Base-by-base conservation (phyloP, 768 basidiomycete genomes). In the Boletus rubroflammeus region DNA sequence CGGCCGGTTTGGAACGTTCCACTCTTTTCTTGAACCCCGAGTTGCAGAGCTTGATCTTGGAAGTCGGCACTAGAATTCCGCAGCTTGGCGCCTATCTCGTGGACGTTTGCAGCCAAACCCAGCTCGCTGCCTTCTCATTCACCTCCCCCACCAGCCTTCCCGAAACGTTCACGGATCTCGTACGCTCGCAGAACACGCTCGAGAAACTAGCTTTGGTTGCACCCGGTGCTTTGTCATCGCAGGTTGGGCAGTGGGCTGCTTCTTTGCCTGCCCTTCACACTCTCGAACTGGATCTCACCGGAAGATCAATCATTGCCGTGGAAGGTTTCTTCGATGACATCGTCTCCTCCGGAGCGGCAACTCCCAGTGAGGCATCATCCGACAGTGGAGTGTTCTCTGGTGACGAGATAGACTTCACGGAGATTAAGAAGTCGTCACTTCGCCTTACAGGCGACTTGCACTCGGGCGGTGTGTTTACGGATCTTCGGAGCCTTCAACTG, bases 291-390 rank as follows among this genome's bases (percentile, higher is more conserved):
- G 89, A 91, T 65, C 77, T 91, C 25, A 82, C 86, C 0, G 85
- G 83, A 51, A 76, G 86, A 52, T 81, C 84, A 4, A 71, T 79
- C 50, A 82, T 82, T 29, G 84, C 85, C 0, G 84, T 90, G n/a
- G 86, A 89, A 70, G 85, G 85, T 19, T 91, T 91, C 70, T 91
- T 91, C 67, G 83, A 84, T 65, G 82, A 88, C 50, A 73, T 90
- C 58, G 72, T 74, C 57, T 76, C 79, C 39, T 88, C 88, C 1
- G 89, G 88, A n/a, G 76, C 76, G 56, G 81, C 81, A 28, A 86
- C 88, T 13, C 89, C 88, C 6, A 82, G 77, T 57, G 87, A 86
- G 11, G 77, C 82, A 14, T 83, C 86, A 48, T 84, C 79, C 39
- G 88, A 90, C 68, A 88, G 85, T 61, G 86, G 88, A 39, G 81